These are phyloP conservation scores for Phytophthora palmivora DNA, from an alignment of 352 stramenopile species.

Conservation along the genomic window DNA sequence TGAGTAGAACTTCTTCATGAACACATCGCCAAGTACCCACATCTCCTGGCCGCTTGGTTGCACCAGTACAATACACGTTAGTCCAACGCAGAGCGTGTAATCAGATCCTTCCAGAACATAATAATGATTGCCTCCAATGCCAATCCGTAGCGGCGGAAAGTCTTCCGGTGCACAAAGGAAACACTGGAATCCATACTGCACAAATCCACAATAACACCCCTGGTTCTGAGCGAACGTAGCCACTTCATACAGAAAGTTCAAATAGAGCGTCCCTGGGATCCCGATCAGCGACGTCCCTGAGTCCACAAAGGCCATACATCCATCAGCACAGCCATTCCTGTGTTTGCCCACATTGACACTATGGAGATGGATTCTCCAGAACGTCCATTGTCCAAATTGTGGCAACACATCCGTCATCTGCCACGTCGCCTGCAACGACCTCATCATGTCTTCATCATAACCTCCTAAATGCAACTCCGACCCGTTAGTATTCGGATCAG, in stretches of 20 bases:
- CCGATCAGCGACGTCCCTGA: constrained; percentile 97
- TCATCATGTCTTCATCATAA: constrained; percentile 66
- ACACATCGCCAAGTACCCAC: constrained; percentile 98
- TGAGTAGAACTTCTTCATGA: constrained; percentile 96
- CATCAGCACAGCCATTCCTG: constrained; percentile 52
- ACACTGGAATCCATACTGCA: constrained; percentile 85
- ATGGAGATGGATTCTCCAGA: constrained; percentile 80
- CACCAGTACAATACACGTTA: constrained; percentile 80
- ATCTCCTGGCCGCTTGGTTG: constrained; percentile 87
- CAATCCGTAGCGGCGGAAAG: constrained; percentile 74
- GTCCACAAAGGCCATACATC: constrained; percentile 95
- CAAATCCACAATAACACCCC: constrained; percentile 82
- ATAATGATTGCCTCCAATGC: constrained; percentile 65
- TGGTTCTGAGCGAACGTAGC: constrained; percentile 63
- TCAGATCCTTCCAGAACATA: constrained; percentile 73
- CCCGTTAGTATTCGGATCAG: constrained; percentile 82
- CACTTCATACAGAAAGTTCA: constrained; percentile 78
- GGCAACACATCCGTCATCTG: constrained; percentile 76
- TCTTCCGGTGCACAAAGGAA: constrained; percentile 71
- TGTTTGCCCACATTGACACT: constrained; percentile 61
- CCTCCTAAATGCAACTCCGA: constrained; percentile 79
- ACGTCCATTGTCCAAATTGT: constrained; percentile 87
- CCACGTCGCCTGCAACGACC: constrained; percentile 56
- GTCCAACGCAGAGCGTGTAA: constrained; percentile 82
- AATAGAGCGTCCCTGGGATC: constrained; percentile 86